Conservation (phyloP, 2,329 filamentous ascomycete species). For the Cladosporium sp. region DNA sequence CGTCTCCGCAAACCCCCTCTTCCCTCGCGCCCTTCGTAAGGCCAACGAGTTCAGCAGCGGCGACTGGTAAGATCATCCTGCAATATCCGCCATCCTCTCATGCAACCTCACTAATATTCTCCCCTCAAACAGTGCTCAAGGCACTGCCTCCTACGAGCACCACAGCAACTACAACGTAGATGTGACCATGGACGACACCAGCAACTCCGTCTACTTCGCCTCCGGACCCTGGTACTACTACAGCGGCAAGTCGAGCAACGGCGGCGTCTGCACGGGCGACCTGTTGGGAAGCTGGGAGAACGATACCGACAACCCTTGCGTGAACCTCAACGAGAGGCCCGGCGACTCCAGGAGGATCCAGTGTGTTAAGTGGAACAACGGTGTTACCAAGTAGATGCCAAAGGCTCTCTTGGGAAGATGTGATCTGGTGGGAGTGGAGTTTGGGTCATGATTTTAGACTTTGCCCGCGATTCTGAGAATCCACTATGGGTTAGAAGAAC, state of each 20-base stretch:
- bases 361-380: constrained; percentile 1
- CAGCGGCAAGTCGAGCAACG: background rate
- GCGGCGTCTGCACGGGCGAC: background rate
- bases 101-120: background rate
- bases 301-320: background rate
- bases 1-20: background rate
- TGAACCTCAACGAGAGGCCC: background rate
- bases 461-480: background rate
- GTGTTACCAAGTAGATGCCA: background rate
- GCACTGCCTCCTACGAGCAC: constrained; percentile 1
- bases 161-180: background rate
- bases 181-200: background rate
- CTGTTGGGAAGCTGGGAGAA: background rate
- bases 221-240: background rate
- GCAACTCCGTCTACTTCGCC: background rate
- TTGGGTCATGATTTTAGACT: background rate
- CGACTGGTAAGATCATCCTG: background rate
- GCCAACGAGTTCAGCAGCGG: constrained; percentile 1
- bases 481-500: background rate
- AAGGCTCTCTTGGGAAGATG: background rate
- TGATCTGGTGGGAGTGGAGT: background rate
- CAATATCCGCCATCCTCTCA: background rate
- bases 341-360: background rate
- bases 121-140: background rate
- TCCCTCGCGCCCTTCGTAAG: background rate